Base-by-base conservation (phyloP, 1,284 basidiomycete genomes). In the Sporisorium iseilematis-ciliati region DNA sequence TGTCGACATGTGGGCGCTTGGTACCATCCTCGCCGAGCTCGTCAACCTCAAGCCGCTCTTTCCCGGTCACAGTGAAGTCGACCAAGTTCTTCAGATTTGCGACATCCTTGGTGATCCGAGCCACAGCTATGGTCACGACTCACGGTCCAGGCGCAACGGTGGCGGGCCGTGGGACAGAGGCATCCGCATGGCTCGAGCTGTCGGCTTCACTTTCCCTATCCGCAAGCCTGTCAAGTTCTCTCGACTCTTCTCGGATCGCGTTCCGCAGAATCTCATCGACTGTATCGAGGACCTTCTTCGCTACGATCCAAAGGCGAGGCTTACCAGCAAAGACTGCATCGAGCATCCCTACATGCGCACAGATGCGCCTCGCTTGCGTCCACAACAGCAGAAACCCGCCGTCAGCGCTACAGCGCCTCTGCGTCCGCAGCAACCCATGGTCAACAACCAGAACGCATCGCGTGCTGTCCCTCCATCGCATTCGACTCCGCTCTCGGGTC, bases 1-100 rank as follows among this genome's bases (percentile, higher is more conserved):
- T 0, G 96, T 99, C 38, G 97, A 99, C 86, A 94, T 98, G 92
- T 99, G 97, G 97, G 97, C 97, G 1, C 88, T 99, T 50, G 97
- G 97, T 23, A 96, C 97, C 5, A 99, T 99, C 85, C 91, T 99
- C 88, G 94, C 95, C 8, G 97, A 99, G 86, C 89, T 98, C 61
- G 89, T 97, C 86, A 98, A 95, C 82, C 89, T 99, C 69, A 92
- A 94, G 77, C 96, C 97, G 0, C 88, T 99, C 29, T 99, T 99
- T 86, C 96, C 97, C n/a, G 97, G 97, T n/a, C 90, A 91, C 61
- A 92, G 91, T 84, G 95, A 97, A 85, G 89, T 94, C 53, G 96
- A 99, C 87, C 97, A 99, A 86, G 91, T 99, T 25, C 90, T 90
- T 64, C 89, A 91, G 83, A 97, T 99, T 65, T 93, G 92, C 80